These are phyloP conservation scores for Trichaptum fuscoviolaceum DNA, from an alignment of 768 basidiomycete genomes.

Conservation along the genomic window DNA sequence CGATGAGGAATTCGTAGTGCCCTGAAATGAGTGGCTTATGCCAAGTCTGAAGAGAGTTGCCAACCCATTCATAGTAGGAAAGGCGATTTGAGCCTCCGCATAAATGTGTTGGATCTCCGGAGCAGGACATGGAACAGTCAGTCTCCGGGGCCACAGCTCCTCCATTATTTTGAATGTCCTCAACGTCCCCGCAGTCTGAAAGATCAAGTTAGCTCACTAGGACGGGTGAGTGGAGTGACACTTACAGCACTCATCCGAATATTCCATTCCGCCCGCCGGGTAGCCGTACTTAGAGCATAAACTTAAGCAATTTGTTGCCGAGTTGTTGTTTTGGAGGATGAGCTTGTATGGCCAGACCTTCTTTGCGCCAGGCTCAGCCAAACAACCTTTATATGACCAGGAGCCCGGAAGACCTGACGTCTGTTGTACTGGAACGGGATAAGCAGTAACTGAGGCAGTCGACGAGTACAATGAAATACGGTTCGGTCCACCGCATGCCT, in stretches of 20 bases:
- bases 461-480: conserved; percentile 66
- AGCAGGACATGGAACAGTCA: conserved; percentile 48
- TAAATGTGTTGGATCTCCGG: conserved; percentile 63
- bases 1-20: conserved; percentile 55
- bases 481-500: conserved; percentile 70
- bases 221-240: conserved; percentile 9
- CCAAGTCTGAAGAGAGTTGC: conserved; percentile 49
- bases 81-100: conserved; percentile 59
- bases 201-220: too few relatives aligned
- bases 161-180: conserved; percentile 40
- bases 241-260: conserved; percentile 70
- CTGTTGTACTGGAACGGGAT: conserved; percentile 54
- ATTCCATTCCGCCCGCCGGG: conserved; percentile 66
- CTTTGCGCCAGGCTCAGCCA: conserved; percentile 44
- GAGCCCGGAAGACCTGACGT: conserved; percentile 55
- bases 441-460: conserved; percentile 41
- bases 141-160: conserved; percentile 28
- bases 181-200: conserved; percentile 65
- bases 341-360: conserved; percentile 58
- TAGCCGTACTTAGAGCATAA: conserved; percentile 72
- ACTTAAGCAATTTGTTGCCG: conserved; percentile 56
- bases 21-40: conserved; percentile 60
- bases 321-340: conserved; percentile 55
- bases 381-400: conserved; percentile 64
- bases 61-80: conserved; percentile 51